Percentiles rank a stretch among this genome's conserved stretches.
Evolutionary conservation across 257 asterid species (phyloP).

Genomic region (Oldenlandia corymbosa): DNA sequence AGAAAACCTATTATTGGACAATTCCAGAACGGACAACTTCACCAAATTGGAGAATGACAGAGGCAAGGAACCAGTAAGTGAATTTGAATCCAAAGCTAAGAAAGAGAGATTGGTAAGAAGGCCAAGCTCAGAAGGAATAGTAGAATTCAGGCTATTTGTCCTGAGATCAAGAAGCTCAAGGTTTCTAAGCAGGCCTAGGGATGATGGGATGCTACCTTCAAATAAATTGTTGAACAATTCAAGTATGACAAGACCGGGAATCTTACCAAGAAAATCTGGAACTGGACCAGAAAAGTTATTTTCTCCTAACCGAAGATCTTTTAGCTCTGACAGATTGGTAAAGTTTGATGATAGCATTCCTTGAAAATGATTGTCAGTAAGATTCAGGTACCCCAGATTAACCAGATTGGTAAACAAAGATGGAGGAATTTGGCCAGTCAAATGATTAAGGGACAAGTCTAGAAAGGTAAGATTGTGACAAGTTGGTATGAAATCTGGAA

Average conservation of each 20-base stretch:
- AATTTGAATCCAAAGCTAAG: constrained; percentile 30
- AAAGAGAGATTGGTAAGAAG: constrained; percentile 25
- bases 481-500: constrained; percentile 50
- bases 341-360: constrained; percentile 48
- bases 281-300: constrained; percentile 43
- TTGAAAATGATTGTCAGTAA: constrained; percentile 36
- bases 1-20: constrained; percentile 53
- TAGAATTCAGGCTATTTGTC: constrained; percentile 19
- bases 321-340: constrained; percentile 41
- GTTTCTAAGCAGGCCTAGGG: constrained; percentile 28
- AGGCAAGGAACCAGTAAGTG: constrained; percentile 59
- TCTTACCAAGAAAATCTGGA: constrained; percentile 29
- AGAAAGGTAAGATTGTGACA: constrained; percentile 60
- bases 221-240: constrained; percentile 49
- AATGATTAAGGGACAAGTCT: constrained; percentile 48
- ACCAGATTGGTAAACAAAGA: constrained; percentile 39
- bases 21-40: constrained; percentile 39
- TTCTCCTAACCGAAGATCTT: constrained; percentile 34
- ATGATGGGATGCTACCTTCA: constrained; percentile 34
- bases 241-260: constrained; percentile 36
- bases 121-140: constrained; percentile 38
- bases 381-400: constrained; percentile 48
- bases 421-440: constrained; percentile 58
- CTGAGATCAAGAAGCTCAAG: constrained; percentile 21
- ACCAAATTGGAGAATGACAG: constrained; percentile 48